Evolutionary conservation across 805 yeast genomes (phyloP), one percentile per base, ranked within the genome.

Genomic region (Cephaloascus albidus): DNA sequence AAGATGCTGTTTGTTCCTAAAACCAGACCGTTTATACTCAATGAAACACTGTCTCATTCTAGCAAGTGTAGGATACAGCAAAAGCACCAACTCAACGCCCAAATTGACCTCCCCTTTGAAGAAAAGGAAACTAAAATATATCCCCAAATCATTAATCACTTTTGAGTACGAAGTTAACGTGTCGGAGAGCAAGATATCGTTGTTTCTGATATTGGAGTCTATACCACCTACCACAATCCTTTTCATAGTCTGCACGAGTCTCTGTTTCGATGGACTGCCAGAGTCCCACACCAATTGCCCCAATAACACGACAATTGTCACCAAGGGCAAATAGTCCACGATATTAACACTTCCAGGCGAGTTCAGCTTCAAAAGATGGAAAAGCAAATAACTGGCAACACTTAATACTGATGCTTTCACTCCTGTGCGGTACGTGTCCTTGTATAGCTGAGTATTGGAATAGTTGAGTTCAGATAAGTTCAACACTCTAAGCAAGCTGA

Each of bases 121-220:
- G 27, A 10, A 62, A n/a, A 52, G 49, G 20, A 44, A 34, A 10
- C 85, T 71, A 3, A 72, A 20, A 47, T 76, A 74, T 28, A 83
- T 65, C 3, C 73, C 70, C 17, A 82, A 60, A 57, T 93, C 97
- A 36, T 84, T 80, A 36, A 86, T 50, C 0, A 87, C 84, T 52
- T 78, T 79, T 3, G 86, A 66, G 54, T 83, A 87, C 0, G 96
- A 87, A 0, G 94, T 83, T 36, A 93, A 63, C 4, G 88, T 78
- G 61, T 90, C 98, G 5, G 95, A 77, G 12, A 89, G 55, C 36
- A 93, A 58, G 31, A 90, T 84, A 54, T 90, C 97, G 40, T 85
- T 83, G 15, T 84, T 74, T 49, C 95, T 65, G 55, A 74, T 59
- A 14, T 71, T 70, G 14, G 58, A 49, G 50, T 82, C 81, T 26